Conservation (phyloP, 169 alveolate species). For the Perkinsus marinus region DNA sequence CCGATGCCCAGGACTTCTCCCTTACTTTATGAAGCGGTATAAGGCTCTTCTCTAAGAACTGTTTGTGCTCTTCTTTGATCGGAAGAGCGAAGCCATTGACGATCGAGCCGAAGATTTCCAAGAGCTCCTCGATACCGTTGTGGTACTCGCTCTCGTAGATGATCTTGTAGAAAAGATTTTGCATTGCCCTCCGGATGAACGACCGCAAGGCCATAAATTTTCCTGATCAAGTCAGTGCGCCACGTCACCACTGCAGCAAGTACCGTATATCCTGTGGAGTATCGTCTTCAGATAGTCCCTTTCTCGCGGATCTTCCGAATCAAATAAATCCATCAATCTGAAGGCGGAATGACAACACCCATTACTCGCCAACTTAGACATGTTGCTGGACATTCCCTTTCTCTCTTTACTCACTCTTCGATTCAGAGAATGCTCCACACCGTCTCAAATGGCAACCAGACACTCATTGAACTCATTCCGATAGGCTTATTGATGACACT, state of each 20-base stretch:
- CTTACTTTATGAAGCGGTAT: constrained; percentile 83
- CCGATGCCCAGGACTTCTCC: not conserved
- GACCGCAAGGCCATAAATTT: constrained; percentile 40
- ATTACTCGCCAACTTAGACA: not conserved
- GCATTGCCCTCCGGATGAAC: constrained; percentile 84
- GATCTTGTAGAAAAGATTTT: constrained; percentile 77
- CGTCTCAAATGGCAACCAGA: not conserved
- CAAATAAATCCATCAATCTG: constrained; percentile 63
- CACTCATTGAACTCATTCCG: no score
- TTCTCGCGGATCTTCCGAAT: constrained; percentile 86
- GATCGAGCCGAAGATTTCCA: constrained; percentile 82
- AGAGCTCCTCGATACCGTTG: constrained; percentile 88
- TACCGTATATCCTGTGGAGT: constrained; percentile 80
- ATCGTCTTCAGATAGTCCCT: constrained; percentile 87
- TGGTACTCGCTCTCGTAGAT: constrained; percentile 81
- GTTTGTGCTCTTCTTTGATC: constrained; percentile 89
- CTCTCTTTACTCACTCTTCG: no score
- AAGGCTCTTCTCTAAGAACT: constrained; percentile 79
- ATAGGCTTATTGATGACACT: no score
- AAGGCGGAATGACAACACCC: not conserved
- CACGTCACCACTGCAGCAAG: constrained; percentile 24
- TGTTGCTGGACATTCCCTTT: no score
- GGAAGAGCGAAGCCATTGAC: constrained; percentile 95
- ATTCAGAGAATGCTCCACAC: not conserved
- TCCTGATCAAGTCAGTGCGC: constrained; percentile 1